Evolutionary conservation across 139 green algal genomes (phyloP), one percentile per base, ranked within the genome.

Genomic region (Chara braunii): DNA sequence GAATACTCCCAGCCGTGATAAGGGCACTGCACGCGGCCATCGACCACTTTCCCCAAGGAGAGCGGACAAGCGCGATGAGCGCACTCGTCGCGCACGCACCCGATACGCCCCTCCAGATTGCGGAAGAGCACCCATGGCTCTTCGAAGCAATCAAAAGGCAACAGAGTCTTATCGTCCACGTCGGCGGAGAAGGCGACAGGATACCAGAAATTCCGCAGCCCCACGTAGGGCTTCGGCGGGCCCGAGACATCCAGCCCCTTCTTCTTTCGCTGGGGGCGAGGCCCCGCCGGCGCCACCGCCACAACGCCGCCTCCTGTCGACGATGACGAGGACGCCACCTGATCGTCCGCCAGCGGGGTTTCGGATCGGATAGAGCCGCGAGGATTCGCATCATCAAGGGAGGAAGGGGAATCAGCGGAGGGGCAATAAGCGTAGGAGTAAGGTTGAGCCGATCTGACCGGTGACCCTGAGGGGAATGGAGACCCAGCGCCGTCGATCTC

Each of bases 1-100:
- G 87, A 70, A 77, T 90, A 96, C 64, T 88, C 54, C 92, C 92
- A 98, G 33, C 90, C 88, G 60, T 96, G 89, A 78, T 98, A 98
- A 0, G 92, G 68, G 77, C 92, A 98, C 67, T 77, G 53, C 6
- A 78, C 60, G 28, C 35, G 44, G 1, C 79, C 79, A 9, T 88
- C 56, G 9, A 77, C 60, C 18, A 95, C 72, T 23, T 78, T 83
- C 14, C 92, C 92, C 0, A 94, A 61, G 1, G 82, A 93, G 3
- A 99, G 72, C 0, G 92, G 92, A 84, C 91, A 98, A 2, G 89
- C 89, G 6, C 92, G 70, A 85, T 98, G 92, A 8, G 91, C 90
- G 74, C 92, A 98, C 65, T 91, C 73, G 68, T 99, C 92, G 40
- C 68, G 64, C 7, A 95, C 71, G 80, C 89, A 95, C 3, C 80